These are phyloP conservation scores for Sanghuangporus sanghuang DNA, from an alignment of 1,284 basidiomycete genomes.

Conservation along the genomic window DNA sequence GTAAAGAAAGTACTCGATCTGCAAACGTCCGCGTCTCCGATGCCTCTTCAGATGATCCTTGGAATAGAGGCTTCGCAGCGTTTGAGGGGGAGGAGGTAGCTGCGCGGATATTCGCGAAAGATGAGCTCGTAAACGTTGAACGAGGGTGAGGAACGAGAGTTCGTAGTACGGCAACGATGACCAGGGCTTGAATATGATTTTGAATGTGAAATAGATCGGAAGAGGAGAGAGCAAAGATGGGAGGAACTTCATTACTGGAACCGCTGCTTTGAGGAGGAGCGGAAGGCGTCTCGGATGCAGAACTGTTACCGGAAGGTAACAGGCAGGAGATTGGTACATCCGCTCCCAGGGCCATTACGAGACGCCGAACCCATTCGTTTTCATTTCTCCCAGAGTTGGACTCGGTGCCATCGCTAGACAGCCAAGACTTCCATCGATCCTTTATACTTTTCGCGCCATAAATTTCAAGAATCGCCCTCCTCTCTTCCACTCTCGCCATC, in stretches of 20 bases:
- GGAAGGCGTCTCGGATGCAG: slow-evolving; percentile 12
- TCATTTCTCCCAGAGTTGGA: background rate
- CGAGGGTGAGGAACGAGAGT: slow-evolving; percentile 39
- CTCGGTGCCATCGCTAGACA: slow-evolving; percentile 22
- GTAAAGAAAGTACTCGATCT: slow-evolving; percentile 57
- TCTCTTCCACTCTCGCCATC: slow-evolving; percentile 49
- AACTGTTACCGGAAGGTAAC: slow-evolving; percentile 26
- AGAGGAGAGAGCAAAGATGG: slow-evolving; percentile 53
- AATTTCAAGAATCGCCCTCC: slow-evolving; percentile 42
- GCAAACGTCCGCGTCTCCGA: slow-evolving; percentile 35
- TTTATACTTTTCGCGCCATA: slow-evolving; percentile 38
- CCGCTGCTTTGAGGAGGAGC: background rate
- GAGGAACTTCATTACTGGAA: slow-evolving; percentile 43
- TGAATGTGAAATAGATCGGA: slow-evolving; percentile 54
- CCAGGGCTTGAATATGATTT: slow-evolving; percentile 65
- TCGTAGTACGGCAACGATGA: slow-evolving; percentile 57
- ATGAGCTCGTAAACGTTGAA: slow-evolving; percentile 17
- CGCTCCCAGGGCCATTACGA: slow-evolving; percentile 42
- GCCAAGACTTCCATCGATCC: slow-evolving; percentile 40
- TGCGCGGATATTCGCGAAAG: slow-evolving; percentile 8
- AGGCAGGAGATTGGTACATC: slow-evolving; percentile 42
- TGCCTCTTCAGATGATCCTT: background rate
- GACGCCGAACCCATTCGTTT: slow-evolving; percentile 38
- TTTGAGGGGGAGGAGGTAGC: background rate
- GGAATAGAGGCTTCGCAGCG: background rate